phyloP scores from a whole-genome alignment of 768 basidiomycete species.

The Holtermannia corniformis region DNA sequence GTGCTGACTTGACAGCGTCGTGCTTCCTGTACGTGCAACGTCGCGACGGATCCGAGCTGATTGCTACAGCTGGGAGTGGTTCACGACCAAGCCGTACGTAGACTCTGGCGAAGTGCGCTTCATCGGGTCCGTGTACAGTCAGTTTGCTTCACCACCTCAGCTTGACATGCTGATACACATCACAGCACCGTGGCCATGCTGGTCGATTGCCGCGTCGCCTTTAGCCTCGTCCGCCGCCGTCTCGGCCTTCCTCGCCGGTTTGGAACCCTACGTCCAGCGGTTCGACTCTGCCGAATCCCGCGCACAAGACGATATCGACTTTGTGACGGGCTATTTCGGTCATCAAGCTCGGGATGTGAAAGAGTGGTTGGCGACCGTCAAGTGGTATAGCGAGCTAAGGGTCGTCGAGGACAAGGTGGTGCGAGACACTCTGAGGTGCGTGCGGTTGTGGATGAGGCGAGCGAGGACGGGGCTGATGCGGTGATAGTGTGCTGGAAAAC shows the following conservation, averaged over 20 bases:
- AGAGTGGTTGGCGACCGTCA: constrained; percentile 76
- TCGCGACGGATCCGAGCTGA: constrained; percentile 39
- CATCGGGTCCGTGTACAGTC: constrained; percentile 51
- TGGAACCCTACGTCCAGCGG: constrained; percentile 56
- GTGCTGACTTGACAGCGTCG: constrained; percentile 40
- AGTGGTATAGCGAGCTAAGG: constrained; percentile 59
- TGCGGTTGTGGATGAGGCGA: constrained; percentile 1
- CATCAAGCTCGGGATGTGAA: constrained; percentile 74
- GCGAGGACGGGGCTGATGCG: constrained; percentile 4
- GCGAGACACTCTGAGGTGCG: constrained; percentile 60
- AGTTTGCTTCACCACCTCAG: background rate
- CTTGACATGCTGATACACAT: background rate
- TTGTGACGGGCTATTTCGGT: constrained; percentile 67
- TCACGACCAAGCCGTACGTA: constrained; percentile 70
- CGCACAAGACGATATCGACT: constrained; percentile 58
- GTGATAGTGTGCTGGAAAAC: constrained; percentile 56
- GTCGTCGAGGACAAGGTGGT: constrained; percentile 59
- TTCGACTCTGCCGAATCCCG: constrained; percentile 51
- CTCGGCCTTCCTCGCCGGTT: constrained; percentile 52
- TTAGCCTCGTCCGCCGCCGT: constrained; percentile 47
- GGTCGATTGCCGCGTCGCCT: constrained; percentile 84
- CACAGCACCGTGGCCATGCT: constrained; percentile 93
- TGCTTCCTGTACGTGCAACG: constrained; percentile 60
- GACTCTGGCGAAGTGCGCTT: constrained; percentile 73
- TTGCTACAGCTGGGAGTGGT: constrained; percentile 43